Percentiles rank a stretch among this genome's conserved stretches.
These are phyloP conservation scores for Neofusicoccum sp. DNA, from an alignment of 2,329 filamentous ascomycete genomes.

Conservation along the genomic window DNA sequence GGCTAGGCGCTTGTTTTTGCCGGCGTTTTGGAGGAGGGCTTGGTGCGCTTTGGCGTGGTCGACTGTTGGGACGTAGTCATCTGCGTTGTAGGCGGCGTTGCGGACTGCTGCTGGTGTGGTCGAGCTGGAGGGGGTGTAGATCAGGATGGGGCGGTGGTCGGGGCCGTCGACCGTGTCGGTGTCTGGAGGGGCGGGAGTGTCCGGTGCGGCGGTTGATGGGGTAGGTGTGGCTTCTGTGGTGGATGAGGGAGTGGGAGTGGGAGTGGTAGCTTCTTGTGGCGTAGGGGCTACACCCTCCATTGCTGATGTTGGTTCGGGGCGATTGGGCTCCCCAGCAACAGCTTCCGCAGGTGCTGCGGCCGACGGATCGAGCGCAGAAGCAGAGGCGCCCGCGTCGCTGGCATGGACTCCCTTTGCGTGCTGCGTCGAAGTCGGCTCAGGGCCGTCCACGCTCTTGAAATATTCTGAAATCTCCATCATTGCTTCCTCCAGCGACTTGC, in stretches of 20 bases:
- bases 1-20: conserved; percentile 74
- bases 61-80: conserved; percentile 76
- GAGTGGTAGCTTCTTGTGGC: conserved; percentile 29
- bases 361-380: conserved; percentile 27
- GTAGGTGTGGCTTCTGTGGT: conserved; percentile 22
- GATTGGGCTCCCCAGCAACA: conserved; percentile 30
- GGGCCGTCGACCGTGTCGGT: conserved; percentile 25
- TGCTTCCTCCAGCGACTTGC: conserved; percentile 79
- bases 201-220: conserved; percentile 23
- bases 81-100: conserved; percentile 63
- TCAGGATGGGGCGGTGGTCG: conserved; percentile 58
- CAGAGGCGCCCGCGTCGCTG: conserved; percentile 31
- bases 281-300: conserved; percentile 22
- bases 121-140: conserved; percentile 79
- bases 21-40: conserved; percentile 61
- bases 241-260: conserved; percentile 25
- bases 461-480: conserved; percentile 79
- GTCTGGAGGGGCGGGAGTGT: conserved; percentile 25
- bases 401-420: conserved; percentile 32
- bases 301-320: not conserved
- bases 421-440: not conserved
- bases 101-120: conserved; percentile 75
- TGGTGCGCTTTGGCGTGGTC: conserved; percentile 77
- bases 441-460: conserved; percentile 57
- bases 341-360: conserved; percentile 31